These are phyloP conservation scores for Oryza coarctata DNA, from an alignment of 176 grass and related monocot genomes.

Conservation along the genomic window DNA sequence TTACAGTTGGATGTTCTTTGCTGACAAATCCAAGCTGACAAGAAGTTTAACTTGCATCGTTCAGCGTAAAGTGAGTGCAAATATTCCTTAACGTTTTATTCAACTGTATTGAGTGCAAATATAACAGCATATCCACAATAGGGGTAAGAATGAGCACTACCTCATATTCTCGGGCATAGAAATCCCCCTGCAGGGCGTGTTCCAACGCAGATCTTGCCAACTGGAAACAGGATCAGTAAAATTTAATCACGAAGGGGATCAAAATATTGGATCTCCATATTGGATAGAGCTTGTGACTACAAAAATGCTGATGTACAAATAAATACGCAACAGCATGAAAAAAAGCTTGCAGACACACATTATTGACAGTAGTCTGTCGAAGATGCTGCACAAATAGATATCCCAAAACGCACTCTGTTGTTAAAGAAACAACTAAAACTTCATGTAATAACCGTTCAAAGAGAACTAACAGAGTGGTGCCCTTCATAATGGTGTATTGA, in stretches of 20 bases:
- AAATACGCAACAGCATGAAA: neutral
- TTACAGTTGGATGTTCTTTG: conserved; percentile 19
- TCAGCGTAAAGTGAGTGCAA: neutral
- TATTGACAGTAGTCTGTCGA: neutral
- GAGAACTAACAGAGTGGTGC: neutral
- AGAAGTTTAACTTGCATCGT: neutral
- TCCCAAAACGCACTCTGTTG: neutral
- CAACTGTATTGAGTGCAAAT: neutral
- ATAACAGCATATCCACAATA: neutral
- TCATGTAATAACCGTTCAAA: neutral
- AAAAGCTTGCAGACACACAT: neutral
- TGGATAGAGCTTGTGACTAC: neutral
- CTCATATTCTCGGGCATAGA: conserved; percentile 16
- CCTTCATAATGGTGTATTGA: conserved; percentile 8
- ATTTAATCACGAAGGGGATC: neutral
- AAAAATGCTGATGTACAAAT: neutral
- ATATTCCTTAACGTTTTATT: neutral
- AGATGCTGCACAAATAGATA: conserved; percentile 15
- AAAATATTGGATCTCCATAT: neutral
- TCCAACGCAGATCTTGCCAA: conserved; percentile 29
- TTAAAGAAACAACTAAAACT: neutral
- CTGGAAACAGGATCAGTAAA: conserved; percentile 17
- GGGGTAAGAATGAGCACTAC: neutral
- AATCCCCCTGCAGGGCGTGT: neutral
- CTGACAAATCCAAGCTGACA: conserved; percentile 28